Conservation (phyloP, 2,329 filamentous ascomycete genomes). For the Stagonosporopsis tanaceti region DNA sequence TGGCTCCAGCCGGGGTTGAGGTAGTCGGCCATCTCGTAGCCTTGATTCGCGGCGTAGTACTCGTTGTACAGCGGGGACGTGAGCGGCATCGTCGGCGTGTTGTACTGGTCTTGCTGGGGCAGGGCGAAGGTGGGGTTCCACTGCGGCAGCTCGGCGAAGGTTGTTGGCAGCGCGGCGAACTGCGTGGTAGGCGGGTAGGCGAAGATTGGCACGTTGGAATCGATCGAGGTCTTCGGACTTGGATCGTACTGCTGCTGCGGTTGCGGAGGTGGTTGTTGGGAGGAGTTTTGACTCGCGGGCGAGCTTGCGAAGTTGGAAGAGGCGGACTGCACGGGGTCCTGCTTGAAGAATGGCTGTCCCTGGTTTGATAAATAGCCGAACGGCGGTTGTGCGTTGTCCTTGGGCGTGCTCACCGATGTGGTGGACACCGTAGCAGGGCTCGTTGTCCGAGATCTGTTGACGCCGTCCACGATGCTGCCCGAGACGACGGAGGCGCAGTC, state of each 20-base stretch:
- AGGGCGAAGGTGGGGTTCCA: slow-evolving; percentile 50
- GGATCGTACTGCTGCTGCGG: slow-evolving; percentile 32
- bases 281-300: slow-evolving; percentile 30
- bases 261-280: slow-evolving; percentile 41
- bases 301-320: slow-evolving; percentile 30
- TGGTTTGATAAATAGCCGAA: slow-evolving; percentile 50
- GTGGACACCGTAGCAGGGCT: slow-evolving; percentile 54
- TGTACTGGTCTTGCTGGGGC: slow-evolving; percentile 41
- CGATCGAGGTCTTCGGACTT: slow-evolving; percentile 42
- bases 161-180: slow-evolving; percentile 46
- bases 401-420: slow-evolving; percentile 48
- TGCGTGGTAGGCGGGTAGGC: slow-evolving; percentile 39
- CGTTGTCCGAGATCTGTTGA: slow-evolving; percentile 55
- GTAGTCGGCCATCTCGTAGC: slow-evolving; percentile 50
- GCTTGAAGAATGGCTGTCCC: slow-evolving; percentile 40
- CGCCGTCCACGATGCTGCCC: slow-evolving; percentile 52
- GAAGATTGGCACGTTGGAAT: slow-evolving; percentile 39
- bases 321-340: slow-evolving; percentile 31
- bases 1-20: slow-evolving; percentile 68
- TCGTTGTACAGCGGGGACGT: slow-evolving; percentile 46
- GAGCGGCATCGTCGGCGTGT: slow-evolving; percentile 34
- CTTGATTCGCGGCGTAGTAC: slow-evolving; percentile 45
- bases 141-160: slow-evolving; percentile 47
- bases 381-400: slow-evolving; percentile 42
- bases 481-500: slow-evolving; percentile 54